These are phyloP conservation scores for Aquanectria penicillioides DNA, from an alignment of 2,329 filamentous ascomycete species.

Conservation along the genomic window DNA sequence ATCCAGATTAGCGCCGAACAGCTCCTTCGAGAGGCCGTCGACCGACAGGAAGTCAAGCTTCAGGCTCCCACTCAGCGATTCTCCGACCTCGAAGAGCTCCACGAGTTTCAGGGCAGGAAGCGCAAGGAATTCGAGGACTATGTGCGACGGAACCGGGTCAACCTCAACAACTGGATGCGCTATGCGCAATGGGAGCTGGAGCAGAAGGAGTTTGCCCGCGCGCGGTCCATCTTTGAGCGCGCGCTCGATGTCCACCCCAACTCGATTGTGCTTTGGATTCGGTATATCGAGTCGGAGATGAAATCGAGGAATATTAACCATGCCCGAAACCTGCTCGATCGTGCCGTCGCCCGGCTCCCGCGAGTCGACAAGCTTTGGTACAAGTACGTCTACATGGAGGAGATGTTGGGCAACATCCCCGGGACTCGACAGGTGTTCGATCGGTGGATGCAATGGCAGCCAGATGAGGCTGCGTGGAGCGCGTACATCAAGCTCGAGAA, in stretches of 20 bases:
- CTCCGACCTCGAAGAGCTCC: conserved; percentile 94
- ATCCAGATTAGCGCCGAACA: conserved; percentile 96
- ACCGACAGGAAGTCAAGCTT: conserved; percentile 88
- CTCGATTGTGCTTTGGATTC: conserved; percentile 86
- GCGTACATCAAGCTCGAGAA: conserved; percentile 98
- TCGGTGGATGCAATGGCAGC: conserved; percentile 98
- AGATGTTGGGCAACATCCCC: conserved; percentile 93
- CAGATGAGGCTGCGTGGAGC: conserved; percentile 93
- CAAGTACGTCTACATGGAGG: conserved; percentile 99
- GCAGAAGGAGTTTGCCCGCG: conserved; percentile 95
- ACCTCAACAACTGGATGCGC: conserved; percentile 99
- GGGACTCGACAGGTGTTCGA: conserved; percentile 95
- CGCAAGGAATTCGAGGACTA: conserved; percentile 98
- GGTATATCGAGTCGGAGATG: conserved; percentile 97
- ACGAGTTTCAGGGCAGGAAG: conserved; percentile 96
- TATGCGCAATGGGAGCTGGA: conserved; percentile 98
- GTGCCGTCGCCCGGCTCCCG: conserved; percentile 91
- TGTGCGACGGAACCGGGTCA: conserved; percentile 91
- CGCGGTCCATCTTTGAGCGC: conserved; percentile 92
- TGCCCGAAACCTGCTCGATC: conserved; percentile 91
- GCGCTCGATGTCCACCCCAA: conserved; percentile 92
- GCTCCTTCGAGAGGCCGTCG: conserved; percentile 94
- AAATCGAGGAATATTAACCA: conserved; percentile 94
- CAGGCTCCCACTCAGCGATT: conserved; percentile 95
- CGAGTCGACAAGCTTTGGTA: conserved; percentile 98